Evolutionary conservation across 345 rosid genomes (phyloP).

Genomic region (Microthlaspi erraticum): DNA sequence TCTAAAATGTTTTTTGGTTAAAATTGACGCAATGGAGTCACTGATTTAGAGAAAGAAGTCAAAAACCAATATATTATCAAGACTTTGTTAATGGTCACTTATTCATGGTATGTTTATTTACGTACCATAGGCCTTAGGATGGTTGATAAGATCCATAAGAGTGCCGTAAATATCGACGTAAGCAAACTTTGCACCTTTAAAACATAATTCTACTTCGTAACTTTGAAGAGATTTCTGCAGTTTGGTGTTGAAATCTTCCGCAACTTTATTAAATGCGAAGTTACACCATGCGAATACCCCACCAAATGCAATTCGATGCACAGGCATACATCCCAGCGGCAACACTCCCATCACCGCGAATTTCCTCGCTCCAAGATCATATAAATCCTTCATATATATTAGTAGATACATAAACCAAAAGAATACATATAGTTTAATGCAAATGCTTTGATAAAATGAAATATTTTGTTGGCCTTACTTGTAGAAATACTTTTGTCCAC

Average conservation of each 20-base stretch:
- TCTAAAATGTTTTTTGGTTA: no score
- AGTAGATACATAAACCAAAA: slow-evolving; percentile 3
- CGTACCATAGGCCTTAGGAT: slow-evolving; percentile 43
- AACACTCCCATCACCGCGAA: slow-evolving; percentile 41
- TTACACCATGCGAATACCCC: slow-evolving; percentile 40
- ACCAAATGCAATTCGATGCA: slow-evolving; percentile 8
- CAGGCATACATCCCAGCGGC: slow-evolving; percentile 45
- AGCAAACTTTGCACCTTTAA: slow-evolving; percentile 42
- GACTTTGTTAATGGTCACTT: slow-evolving; percentile 10
- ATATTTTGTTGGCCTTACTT: slow-evolving; percentile 44
- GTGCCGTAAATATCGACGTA: slow-evolving; percentile 40
- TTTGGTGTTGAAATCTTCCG: slow-evolving; percentile 37
- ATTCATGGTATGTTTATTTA: neutral
- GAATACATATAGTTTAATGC: neutral
- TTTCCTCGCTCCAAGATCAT: slow-evolving; percentile 44
- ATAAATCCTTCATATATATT: slow-evolving; percentile 37
- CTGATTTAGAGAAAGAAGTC: neutral
- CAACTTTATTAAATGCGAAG: slow-evolving; percentile 6
- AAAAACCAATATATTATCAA: neutral
- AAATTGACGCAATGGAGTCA: neutral
- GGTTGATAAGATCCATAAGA: slow-evolving; percentile 40
- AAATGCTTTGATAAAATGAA: neutral
- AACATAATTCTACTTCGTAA: slow-evolving; percentile 30
- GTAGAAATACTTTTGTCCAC: slow-evolving; percentile 44
- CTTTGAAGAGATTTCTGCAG: slow-evolving; percentile 32